Percentiles rank a stretch among this genome's conserved stretches.
Evolutionary conservation across 1,284 basidiomycete species (phyloP).

Genomic region (Cryptococcus sp.): DNA sequence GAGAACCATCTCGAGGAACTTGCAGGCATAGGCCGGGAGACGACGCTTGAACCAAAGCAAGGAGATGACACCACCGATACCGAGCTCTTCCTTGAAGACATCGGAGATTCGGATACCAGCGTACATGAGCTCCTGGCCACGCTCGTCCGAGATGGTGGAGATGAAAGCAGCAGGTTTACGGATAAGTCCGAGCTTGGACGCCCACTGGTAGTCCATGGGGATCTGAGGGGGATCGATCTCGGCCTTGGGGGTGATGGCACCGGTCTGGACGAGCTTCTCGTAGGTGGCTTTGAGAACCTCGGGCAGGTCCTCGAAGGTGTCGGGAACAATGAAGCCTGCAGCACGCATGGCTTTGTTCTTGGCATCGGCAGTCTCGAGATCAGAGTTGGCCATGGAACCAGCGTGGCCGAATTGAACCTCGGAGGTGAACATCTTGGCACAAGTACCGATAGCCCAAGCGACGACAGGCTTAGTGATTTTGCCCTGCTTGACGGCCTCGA

Average conservation of each 20-base stretch:
- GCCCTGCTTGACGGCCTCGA: conserved; percentile 93
- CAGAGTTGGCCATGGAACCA: conserved; percentile 96
- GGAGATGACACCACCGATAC: conserved; percentile 93
- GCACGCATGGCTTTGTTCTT: conserved; percentile 96
- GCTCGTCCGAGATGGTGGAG: conserved; percentile 99
- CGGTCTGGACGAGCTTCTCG: conserved; percentile 73
- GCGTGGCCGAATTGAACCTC: conserved; percentile 99
- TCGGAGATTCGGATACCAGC: conserved; percentile 99
- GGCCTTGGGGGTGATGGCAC: conserved; percentile 68
- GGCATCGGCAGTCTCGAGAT: conserved; percentile 93
- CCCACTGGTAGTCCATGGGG: conserved; percentile 99
- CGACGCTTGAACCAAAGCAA: conserved; percentile 98
- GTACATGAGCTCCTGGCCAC: conserved; percentile 96
- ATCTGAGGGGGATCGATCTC: conserved; percentile 93
- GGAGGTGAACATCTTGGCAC: conserved; percentile 99
- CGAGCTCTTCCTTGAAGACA: conserved; percentile 97
- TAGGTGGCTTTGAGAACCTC: conserved; percentile 81
- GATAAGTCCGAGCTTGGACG: conserved; percentile 94
- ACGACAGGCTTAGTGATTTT: conserved; percentile 97
- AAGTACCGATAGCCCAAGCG: conserved; percentile 99
- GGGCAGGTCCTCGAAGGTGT: conserved; percentile 96
- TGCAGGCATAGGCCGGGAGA: conserved; percentile 60
- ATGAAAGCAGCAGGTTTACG: conserved; percentile 99
- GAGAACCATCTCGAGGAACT: conserved; percentile 99
- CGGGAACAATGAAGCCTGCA: conserved; percentile 94